A percentile compares a stretch with the other conserved stretches of the same genome.
phyloP scores from a whole-genome alignment of 176 grass and related monocot genomes.

The Cenchrus fungigraminus region DNA sequence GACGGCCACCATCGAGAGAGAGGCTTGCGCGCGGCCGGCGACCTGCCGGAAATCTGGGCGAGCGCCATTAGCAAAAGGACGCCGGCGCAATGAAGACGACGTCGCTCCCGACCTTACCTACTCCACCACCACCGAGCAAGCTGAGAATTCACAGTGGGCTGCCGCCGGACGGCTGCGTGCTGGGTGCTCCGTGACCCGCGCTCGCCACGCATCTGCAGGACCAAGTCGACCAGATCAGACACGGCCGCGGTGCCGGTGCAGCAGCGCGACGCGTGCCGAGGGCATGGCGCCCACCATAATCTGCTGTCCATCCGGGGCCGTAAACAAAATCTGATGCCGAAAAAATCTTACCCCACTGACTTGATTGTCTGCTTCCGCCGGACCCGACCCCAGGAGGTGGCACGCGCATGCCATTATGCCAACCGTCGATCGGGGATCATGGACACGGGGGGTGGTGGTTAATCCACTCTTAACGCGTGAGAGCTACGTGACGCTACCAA shows the following conservation, averaged over 20 bases:
- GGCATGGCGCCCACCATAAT: neutral
- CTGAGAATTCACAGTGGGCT: neutral
- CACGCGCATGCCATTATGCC: neutral
- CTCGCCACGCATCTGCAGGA: neutral
- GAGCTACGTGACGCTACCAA: neutral
- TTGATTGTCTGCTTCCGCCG: neutral
- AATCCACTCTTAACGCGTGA: neutral
- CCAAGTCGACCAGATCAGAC: neutral
- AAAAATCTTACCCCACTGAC: neutral
- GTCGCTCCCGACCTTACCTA: neutral
- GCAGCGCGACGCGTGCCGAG: neutral
- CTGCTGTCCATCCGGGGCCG: neutral
- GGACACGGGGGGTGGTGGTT: neutral
- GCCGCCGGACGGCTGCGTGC: neutral
- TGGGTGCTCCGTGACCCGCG: neutral
- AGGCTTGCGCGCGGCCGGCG: no score
- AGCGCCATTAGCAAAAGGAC: slow-evolving; percentile 1
- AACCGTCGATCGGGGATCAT: neutral
- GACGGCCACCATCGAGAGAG: neutral
- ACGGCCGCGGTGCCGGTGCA: neutral
- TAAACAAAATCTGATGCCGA: neutral
- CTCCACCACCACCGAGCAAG: neutral
- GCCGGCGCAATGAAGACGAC: neutral
- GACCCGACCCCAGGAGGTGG: no score
- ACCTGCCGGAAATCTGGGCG: neutral